Base-by-base conservation (phyloP, 108 stramenopile genomes). In the Skeletonema costatum region DNA sequence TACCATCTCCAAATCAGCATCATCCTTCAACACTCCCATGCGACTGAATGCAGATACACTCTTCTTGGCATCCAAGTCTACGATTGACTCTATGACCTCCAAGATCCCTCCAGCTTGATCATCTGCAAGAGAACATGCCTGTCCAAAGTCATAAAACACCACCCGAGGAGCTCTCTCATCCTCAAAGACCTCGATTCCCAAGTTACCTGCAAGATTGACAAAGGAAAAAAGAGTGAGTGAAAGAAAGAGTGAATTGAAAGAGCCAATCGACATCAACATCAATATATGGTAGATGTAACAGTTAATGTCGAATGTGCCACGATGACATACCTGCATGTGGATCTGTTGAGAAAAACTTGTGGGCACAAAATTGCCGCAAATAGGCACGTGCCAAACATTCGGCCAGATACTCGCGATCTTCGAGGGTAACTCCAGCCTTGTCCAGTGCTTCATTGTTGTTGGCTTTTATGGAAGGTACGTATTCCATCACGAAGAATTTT, bases 71-170 rank as follows among this genome's bases (percentile, higher is more conserved):
- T 96, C 90, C 36, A 70, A 81, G 70, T 96, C 95, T 46, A 93
- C 83, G 30, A 96, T 93, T 12, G 88, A 90, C 66, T 96, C 92
- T 56, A 96, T 92, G 21, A 93, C 90, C 29, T 88, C 90, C 31
- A 96, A 72, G 29, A 93, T 93, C 2, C 95, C 95, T 32, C 78
- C 86, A 4, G 90, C 85, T 76, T 96, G 92, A 69, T 91, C 77
- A 11, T 73, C 71, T 4, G 72, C 67, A 51, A 93, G 70, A 5
- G 87, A 77, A 56, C 89, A 89, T 7, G 92, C 92, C 83, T 96
- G 95, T 7, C 95, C 95, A 78, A 96, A 96, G 66, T 96, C 95
- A 71, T 96, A 96, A 63, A 93, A 83, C 4, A 96, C 92, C 53
- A 96, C 42, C 56, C 92, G 81, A 38, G 88, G 86, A 14, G 77